Conservation (phyloP, 345 rosid species). For the Leavenworthia alabamica region DNA sequence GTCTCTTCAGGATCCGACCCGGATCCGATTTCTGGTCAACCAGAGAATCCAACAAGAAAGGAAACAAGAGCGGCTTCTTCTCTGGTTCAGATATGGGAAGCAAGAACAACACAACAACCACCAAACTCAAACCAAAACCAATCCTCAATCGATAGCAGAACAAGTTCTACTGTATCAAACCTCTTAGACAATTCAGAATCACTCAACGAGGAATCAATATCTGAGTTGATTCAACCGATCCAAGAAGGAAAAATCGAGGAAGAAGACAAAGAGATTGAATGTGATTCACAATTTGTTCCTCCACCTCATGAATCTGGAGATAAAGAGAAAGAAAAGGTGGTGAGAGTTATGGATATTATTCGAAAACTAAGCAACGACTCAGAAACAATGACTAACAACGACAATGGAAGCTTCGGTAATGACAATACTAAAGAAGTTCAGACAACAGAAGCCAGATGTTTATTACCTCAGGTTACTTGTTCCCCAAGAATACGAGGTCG, state of each 20-base stretch:
- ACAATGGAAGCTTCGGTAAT: conserved; percentile 22
- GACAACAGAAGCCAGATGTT: conserved; percentile 26
- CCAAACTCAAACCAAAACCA: conserved; percentile 27
- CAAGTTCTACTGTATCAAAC: conserved; percentile 23
- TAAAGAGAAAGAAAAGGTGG: conserved; percentile 45
- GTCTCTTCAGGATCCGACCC: neutral
- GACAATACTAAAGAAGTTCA: conserved; percentile 28
- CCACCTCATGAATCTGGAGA: conserved; percentile 34
- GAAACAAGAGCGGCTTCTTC: conserved; percentile 62
- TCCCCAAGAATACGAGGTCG: conserved; percentile 67
- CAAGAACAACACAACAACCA: conserved; percentile 47
- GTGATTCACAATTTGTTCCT: conserved; percentile 26
- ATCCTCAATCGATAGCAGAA: conserved; percentile 20
- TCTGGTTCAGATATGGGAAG: conserved; percentile 91
- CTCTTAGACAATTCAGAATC: conserved; percentile 6
- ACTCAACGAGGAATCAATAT: conserved; percentile 7
- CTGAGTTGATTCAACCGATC: conserved; percentile 4
- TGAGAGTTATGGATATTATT: conserved; percentile 65
- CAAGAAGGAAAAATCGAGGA: conserved; percentile 12
- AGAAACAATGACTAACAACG: conserved; percentile 9
- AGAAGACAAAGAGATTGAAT: conserved; percentile 22
- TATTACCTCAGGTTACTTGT: conserved; percentile 31
- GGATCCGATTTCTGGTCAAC: conserved; percentile 15
- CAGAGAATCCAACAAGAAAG: neutral
- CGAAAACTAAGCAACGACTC: conserved; percentile 38